phyloP scores from a whole-genome alignment of 1,284 basidiomycete genomes.

The Schizophyllum amplum region DNA sequence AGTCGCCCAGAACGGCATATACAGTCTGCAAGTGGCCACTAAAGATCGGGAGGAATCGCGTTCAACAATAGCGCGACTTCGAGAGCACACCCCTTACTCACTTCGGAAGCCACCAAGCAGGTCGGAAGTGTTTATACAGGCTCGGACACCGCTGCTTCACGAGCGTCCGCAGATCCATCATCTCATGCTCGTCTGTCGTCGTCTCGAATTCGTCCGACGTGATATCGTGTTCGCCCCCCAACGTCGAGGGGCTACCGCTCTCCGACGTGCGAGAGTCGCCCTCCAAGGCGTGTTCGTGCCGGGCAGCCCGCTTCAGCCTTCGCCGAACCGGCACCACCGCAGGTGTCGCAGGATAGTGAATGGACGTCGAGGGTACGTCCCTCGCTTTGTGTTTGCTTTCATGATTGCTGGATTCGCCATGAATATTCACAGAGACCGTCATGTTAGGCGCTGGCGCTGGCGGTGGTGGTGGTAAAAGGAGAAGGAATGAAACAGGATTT shows the following conservation, averaged over 20 bases:
- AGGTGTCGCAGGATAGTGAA: background rate
- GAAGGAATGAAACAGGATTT: background rate
- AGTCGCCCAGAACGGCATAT: conserved; percentile 38
- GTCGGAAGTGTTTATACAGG: conserved; percentile 43
- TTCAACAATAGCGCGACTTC: no score
- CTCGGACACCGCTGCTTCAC: conserved; percentile 52
- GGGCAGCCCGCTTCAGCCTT: background rate
- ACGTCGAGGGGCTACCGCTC: background rate
- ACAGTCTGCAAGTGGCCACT: conserved; percentile 70
- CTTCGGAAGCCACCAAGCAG: conserved; percentile 68
- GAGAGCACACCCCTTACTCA: conserved; percentile 29
- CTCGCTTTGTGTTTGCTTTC: background rate
- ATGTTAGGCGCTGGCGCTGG: background rate
- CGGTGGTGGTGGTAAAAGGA: background rate
- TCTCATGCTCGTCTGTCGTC: background rate
- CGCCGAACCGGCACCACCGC: background rate
- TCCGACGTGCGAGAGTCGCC: background rate
- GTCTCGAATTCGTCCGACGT: background rate
- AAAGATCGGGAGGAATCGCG: no score
- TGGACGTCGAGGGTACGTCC: background rate
- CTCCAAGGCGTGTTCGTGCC: no score
- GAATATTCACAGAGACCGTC: background rate
- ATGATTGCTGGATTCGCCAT: no score
- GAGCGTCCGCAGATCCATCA: conserved; percentile 33
- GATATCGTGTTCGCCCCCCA: background rate